Evolutionary conservation across 78 protist species (phyloP), one percentile per base, ranked within the genome.

Genomic region (Emiliania huxleyi): DNA sequence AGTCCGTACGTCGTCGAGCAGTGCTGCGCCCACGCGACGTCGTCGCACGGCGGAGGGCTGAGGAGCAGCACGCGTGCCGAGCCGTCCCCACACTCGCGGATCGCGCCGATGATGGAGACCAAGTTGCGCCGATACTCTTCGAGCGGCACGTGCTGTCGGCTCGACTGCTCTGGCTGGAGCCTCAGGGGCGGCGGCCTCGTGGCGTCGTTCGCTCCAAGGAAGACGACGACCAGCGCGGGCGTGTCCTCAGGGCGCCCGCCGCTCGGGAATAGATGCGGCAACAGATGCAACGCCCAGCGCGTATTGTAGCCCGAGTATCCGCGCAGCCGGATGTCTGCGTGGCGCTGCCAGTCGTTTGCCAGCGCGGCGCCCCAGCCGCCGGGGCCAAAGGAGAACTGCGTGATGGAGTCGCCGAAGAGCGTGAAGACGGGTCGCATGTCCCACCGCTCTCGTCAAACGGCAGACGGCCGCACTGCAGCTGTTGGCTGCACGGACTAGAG

Each of bases 221-320:
- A 45, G 6, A 87, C 69, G 19, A 69, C 44, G 29, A 87, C 69
- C 44, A 87, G 91, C 6, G 91, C 91, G 4, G 91, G 91, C 52
- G 87, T 11, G 35, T 42, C 40, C 29, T 15, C 19, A 19, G 49
- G n/a, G 22, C 37, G 33, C 8, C 73, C 22, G 73, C 33, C 73
- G 33, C 37, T 15, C 38, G 49, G 49, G 21, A 44, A 81, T 4
- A 81, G 15, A 81, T 81, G 25, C 15, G 88, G 88, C 43, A 81
- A 23, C 21, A 81, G 12, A 3, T 81, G n/a, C 15, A 11, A 37
- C 12, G 29, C 8, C 69, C 40, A 46, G 22, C 91, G 71, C 1
- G 91, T 87, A 18, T 87, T 87, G 91, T 87, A 87, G 3, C 91
- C 91, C 23, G 91, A 87, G n/a, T 46, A 45, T 11, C 91, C 91